Conservation (phyloP, 2,329 filamentous ascomycete genomes). For the Neophaeococcomyces aloes region DNA sequence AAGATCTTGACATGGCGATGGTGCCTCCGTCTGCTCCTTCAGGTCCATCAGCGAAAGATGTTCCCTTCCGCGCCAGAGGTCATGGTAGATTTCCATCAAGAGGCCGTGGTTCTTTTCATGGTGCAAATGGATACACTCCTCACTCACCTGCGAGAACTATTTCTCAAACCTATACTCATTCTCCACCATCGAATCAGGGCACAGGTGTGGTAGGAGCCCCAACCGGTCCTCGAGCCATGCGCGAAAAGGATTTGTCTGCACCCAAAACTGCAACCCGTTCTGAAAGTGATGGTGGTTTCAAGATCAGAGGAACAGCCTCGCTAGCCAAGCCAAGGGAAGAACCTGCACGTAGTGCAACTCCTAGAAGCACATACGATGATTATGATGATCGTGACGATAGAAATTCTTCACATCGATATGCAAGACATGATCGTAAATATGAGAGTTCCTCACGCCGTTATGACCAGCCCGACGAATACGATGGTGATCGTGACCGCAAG, state of each 20-base stretch:
- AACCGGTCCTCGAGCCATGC: constrained; percentile 88
- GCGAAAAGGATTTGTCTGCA: constrained; percentile 29
- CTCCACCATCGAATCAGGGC: constrained; percentile 33
- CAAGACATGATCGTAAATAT: constrained; percentile 30
- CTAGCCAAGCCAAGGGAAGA: constrained; percentile 17
- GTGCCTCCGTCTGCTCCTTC: constrained; percentile 25
- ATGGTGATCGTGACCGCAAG: constrained; percentile 18
- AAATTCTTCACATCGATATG: constrained; percentile 15
- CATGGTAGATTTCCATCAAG: constrained; percentile 36
- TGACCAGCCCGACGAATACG: constrained; percentile 20
- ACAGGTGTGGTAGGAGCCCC: constrained; percentile 63
- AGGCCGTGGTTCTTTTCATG: constrained; percentile 29
- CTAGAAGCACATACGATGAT: constrained; percentile 12
- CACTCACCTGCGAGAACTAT: constrained; percentile 23
- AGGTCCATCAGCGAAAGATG: constrained; percentile 24
- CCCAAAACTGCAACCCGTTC: constrained; percentile 13
- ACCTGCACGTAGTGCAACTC: constrained; percentile 1
- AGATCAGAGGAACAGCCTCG: constrained; percentile 22
- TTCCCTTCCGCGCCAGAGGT: constrained; percentile 21
- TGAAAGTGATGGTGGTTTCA: constrained; percentile 15
- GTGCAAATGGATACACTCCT: constrained; percentile 21
- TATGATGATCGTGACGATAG: constrained; percentile 16
- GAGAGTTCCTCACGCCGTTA: constrained; percentile 21
- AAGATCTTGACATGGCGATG: constrained; percentile 21
- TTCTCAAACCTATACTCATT: constrained; percentile 18